These are phyloP conservation scores for Setaria italica DNA, from an alignment of 202 grass and related monocot species.

Conservation along the genomic window DNA sequence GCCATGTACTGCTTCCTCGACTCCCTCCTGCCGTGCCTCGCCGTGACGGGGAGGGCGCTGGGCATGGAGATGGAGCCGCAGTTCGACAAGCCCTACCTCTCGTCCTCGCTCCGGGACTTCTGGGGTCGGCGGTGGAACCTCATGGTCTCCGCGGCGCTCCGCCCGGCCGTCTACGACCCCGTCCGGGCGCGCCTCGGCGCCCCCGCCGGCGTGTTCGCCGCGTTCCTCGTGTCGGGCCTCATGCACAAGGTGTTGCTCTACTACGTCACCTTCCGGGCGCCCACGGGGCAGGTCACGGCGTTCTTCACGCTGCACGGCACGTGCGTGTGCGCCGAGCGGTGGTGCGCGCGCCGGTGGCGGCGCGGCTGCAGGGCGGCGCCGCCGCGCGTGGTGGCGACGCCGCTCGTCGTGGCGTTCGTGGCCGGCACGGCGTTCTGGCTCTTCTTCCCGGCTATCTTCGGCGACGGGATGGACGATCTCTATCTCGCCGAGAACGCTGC, in stretches of 20 bases:
- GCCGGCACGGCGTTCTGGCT: not conserved
- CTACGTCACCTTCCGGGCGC: constrained; percentile 47
- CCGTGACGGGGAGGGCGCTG: constrained; percentile 18
- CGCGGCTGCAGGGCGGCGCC: not conserved
- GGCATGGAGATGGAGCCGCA: constrained; percentile 74
- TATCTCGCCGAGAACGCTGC: not conserved
- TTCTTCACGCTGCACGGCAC: constrained; percentile 63
- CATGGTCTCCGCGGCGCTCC: constrained; percentile 68
- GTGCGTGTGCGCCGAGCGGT: constrained; percentile 46
- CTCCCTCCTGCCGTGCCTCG: constrained; percentile 54
- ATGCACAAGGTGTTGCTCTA: constrained; percentile 72
- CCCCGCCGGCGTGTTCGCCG: constrained; percentile 5
- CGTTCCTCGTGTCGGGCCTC: constrained; percentile 66
- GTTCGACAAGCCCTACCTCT: constrained; percentile 61
- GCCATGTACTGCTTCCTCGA: constrained; percentile 58
- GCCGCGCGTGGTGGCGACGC: not conserved
- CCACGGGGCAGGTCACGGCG: constrained; percentile 41
- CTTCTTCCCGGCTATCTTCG: not conserved
- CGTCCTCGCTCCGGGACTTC: constrained; percentile 60
- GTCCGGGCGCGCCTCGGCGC: constrained; percentile 20
- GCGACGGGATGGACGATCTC: not conserved
- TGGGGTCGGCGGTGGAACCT: constrained; percentile 85
- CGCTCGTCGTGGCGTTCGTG: constrained; percentile 19
- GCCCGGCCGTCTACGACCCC: constrained; percentile 56
- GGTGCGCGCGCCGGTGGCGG: constrained; percentile 28